Evolutionary conservation across 2,329 filamentous ascomycete genomes (phyloP).

Genomic region (Trichoderma koningiopsis): DNA sequence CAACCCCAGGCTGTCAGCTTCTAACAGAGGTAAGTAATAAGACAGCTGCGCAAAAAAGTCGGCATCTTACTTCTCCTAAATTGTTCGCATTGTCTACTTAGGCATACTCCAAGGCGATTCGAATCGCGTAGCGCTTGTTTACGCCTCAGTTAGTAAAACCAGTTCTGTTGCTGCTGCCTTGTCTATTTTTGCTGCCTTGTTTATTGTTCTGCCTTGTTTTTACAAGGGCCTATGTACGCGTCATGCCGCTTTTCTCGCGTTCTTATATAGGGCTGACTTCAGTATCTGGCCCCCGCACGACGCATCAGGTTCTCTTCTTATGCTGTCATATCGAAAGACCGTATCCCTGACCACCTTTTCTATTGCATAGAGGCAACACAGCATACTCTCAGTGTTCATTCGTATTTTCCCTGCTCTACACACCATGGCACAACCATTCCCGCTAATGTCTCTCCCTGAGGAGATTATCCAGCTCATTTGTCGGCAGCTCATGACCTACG

Average conservation of each 20-base stretch:
- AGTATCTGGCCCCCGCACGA: background rate
- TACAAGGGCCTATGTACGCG: background rate
- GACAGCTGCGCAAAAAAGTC: background rate
- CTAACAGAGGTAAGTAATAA: background rate
- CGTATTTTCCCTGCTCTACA: background rate
- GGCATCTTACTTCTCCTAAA: background rate
- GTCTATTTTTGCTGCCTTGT: no score
- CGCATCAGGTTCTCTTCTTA: background rate
- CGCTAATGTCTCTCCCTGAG: background rate
- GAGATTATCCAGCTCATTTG: conserved; percentile 3
- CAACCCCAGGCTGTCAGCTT: background rate
- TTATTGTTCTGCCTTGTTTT: background rate
- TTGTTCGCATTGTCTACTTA: background rate
- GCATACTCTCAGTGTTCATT: background rate
- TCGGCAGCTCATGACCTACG: background rate
- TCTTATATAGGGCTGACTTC: background rate
- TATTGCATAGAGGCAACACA: background rate
- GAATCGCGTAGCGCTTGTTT: background rate
- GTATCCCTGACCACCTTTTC: background rate
- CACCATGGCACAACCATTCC: background rate
- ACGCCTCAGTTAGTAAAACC: background rate
- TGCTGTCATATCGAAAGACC: background rate
- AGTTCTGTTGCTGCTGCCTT: background rate
- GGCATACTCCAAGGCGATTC: background rate
- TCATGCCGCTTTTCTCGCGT: background rate